A percentile compares a stretch with the other conserved stretches of the same genome.
phyloP scores from a whole-genome alignment of 179 eudicot genomes.

The Spinacia oleracea region DNA sequence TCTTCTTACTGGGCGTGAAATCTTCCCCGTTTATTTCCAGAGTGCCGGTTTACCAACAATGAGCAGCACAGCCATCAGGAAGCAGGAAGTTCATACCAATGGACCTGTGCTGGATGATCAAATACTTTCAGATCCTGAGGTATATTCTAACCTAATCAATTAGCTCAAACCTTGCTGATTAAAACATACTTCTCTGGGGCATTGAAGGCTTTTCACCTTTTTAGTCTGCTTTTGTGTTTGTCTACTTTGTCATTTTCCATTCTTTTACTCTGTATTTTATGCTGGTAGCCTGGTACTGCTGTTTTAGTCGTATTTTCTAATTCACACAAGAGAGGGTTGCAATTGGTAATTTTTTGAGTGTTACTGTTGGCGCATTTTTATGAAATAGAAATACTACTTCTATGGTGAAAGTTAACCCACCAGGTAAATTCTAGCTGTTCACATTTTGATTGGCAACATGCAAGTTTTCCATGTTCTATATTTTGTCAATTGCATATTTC shows the following conservation, averaged over 20 bases:
- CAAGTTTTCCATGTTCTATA: background rate
- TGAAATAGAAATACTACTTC: background rate
- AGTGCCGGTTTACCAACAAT: constrained; percentile 78
- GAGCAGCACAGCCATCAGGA: constrained; percentile 91
- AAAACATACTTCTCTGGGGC: background rate
- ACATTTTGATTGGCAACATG: background rate
- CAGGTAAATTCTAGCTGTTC: background rate
- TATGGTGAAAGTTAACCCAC: background rate
- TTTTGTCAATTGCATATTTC: background rate
- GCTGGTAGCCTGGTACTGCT: background rate
- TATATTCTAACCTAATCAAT: constrained; percentile 22
- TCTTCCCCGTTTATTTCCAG: constrained; percentile 41
- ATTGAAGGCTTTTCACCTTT: background rate
- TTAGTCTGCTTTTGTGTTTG: background rate
- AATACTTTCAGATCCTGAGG: constrained; percentile 86
- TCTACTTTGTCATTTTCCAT: constrained; percentile 3
- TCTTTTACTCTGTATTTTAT: background rate
- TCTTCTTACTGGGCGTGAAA: constrained; percentile 6
- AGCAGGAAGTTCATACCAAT: constrained; percentile 87
- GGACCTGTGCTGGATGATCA: constrained; percentile 91
- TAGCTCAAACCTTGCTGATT: background rate
- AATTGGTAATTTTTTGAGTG: background rate
- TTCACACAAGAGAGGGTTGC: background rate
- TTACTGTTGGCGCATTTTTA: background rate
- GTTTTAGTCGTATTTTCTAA: background rate